Conservation (phyloP, 345 rosid genomes). For the Iberis pinnata region DNA sequence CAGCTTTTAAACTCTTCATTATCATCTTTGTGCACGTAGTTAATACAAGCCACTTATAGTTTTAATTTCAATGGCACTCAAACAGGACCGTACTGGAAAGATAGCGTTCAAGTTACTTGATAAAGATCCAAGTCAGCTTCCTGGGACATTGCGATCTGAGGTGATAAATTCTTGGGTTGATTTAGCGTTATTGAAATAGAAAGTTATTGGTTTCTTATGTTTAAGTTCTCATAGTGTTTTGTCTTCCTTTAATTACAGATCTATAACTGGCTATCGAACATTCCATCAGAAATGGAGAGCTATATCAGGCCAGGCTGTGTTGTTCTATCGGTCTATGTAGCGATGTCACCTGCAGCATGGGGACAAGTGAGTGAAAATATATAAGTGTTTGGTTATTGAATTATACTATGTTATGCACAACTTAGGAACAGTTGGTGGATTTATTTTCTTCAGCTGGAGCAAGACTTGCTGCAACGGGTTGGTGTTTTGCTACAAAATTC, state of each 20-base stretch:
- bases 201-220: constrained; percentile 5
- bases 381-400: constrained; percentile 1
- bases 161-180: constrained; percentile 26
- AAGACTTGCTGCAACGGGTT: constrained; percentile 46
- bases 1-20: background rate
- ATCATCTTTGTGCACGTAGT: background rate
- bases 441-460: constrained; percentile 55
- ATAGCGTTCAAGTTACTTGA: constrained; percentile 65
- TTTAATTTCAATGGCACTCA: constrained; percentile 8
- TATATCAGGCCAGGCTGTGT: constrained; percentile 94
- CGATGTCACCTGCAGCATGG: constrained; percentile 65
- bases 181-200: background rate
- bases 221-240: constrained; percentile 1
- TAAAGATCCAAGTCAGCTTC: constrained; percentile 80
- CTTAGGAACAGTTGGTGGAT: constrained; percentile 21
- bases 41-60: background rate
- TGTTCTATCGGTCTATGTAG: constrained; percentile 66
- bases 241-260: constrained; percentile 42
- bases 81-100: constrained; percentile 64
- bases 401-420: constrained; percentile 25
- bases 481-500: constrained; percentile 49
- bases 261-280: constrained; percentile 75
- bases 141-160: constrained; percentile 58
- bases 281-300: constrained; percentile 96
- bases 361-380: constrained; percentile 53